phyloP scores from a whole-genome alignment of 257 asterid genomes.

The Cordia subcordata region DNA sequence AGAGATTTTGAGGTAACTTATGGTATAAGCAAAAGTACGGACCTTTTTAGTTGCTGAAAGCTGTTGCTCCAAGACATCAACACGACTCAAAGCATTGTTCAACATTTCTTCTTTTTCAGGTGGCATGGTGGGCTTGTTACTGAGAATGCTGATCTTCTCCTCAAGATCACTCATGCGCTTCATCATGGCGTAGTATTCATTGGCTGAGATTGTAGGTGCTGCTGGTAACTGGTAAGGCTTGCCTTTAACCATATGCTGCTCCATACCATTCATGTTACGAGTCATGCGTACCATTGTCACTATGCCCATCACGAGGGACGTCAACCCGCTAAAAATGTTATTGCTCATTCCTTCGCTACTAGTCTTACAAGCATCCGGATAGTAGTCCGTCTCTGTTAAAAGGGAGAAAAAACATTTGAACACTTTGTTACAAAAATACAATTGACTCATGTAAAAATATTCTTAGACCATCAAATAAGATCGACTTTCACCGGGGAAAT shows the following conservation, averaged over 20 bases:
- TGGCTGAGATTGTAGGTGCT: conserved; percentile 32
- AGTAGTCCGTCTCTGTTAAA: background rate
- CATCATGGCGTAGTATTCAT: conserved; percentile 49
- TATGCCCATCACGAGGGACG: conserved; percentile 56
- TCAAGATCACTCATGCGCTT: conserved; percentile 64
- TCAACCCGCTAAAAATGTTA: conserved; percentile 49
- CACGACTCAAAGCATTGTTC: conserved; percentile 83
- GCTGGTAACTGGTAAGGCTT: conserved; percentile 40
- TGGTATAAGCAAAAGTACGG: conserved; percentile 8
- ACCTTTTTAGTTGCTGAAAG: conserved; percentile 84
- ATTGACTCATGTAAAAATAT: too few relatives aligned
- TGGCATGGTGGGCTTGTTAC: conserved; percentile 74
- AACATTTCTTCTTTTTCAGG: conserved; percentile 75
- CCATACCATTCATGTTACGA: conserved; percentile 40
- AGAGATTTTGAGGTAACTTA: background rate
- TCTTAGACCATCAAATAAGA: too few relatives aligned
- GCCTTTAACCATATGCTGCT: conserved; percentile 26
- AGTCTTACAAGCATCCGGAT: conserved; percentile 15
- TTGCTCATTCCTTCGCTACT: conserved; percentile 33
- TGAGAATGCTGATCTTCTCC: conserved; percentile 51
- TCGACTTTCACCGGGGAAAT: too few relatives aligned
- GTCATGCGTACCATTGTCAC: conserved; percentile 69
- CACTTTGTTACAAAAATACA: too few relatives aligned
- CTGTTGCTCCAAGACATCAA: conserved; percentile 83
- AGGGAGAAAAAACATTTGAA: conserved; percentile 5